Evolutionary conservation across 73 alveolate species (phyloP), one percentile per base, ranked within the genome.

Genomic region (Paramecium sonneborni): DNA sequence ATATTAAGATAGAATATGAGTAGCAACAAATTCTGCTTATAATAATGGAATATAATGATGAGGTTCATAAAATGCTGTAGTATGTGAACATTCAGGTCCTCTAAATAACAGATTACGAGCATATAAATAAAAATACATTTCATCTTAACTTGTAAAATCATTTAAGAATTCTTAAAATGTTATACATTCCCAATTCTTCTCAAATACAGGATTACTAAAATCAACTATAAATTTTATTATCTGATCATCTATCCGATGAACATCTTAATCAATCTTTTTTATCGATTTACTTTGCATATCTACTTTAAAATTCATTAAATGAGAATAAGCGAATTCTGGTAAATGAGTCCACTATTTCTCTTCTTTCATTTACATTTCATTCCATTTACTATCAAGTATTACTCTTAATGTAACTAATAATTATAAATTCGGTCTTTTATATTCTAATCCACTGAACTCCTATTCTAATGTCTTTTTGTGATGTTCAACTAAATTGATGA

Each of bases 101-200:
- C 90, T 38, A 41, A 41, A 79, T 32, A 79, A 35, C 3, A 79
- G 55, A 34, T 79, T 79, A 0, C 90, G 21, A 43, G 55, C 90
- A 79, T 39, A 79, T 12, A 79, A 34, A 79, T 39, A 79, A 76
- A 79, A 79, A 34, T 43, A 79, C n/a, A 79, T 23, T 14, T 79
- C 90, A 79, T 79, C 90, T 39, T 39, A 79, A 34, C 62, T 30
- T 9, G 90, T 79, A 24, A 24, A 79, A 24, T 79, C 90, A 79
- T 79, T 79, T 23, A 79, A 9, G 30, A 79, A 79, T 39, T 79
- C 90, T 46, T 79, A 79, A 21, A 79, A 41, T 79, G 90, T 79
- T 6, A 79, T 79, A 24, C 76, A 39, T 44, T 79, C 90, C 90
- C 90, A 79, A 46, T 79, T 79, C 72, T 79, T 79, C 37, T 79